Evolutionary conservation across 129 eudicot species (phyloP).

Genomic region (Flaveria robusta): DNA sequence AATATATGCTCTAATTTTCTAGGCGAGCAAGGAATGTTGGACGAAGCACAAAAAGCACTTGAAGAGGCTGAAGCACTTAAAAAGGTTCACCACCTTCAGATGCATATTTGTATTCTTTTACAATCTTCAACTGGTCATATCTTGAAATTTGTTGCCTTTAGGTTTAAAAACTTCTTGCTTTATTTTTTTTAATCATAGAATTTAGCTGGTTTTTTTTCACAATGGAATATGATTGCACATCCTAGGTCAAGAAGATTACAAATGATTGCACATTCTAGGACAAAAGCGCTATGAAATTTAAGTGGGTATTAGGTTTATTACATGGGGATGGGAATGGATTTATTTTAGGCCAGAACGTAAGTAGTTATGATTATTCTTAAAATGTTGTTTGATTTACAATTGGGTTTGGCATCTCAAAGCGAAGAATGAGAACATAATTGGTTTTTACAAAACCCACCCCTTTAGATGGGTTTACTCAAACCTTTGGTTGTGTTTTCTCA

Average conservation of each 20-base stretch:
- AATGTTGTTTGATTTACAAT: not conserved
- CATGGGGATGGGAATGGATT: not conserved
- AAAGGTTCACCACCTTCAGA: slow-evolving; percentile 53
- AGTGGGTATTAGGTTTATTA: not conserved
- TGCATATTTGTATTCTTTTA: not conserved
- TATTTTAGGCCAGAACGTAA: not conserved
- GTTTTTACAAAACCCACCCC: not conserved
- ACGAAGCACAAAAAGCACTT: slow-evolving; percentile 90
- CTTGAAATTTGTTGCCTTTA: not conserved
- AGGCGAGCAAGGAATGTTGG: slow-evolving; percentile 99
- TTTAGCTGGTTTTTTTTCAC: slow-evolving; percentile 20
- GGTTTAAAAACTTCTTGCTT: slow-evolving; percentile 19
- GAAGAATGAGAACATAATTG: not conserved
- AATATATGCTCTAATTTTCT: slow-evolving; percentile 19
- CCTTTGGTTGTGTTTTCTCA: too few species aligned
- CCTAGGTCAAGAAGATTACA: slow-evolving; percentile 25
- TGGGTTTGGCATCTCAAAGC: not conserved
- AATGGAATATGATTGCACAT: slow-evolving; percentile 33
- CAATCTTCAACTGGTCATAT: not conserved
- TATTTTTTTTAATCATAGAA: slow-evolving; percentile 17
- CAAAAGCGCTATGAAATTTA: not conserved
- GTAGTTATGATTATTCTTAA: not conserved
- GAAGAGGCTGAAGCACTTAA: slow-evolving; percentile 99
- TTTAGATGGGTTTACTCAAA: not conserved
- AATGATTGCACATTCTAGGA: too few species aligned